These are phyloP conservation scores for Boletus reticuloceps DNA, from an alignment of 768 basidiomycete species.

Conservation along the genomic window DNA sequence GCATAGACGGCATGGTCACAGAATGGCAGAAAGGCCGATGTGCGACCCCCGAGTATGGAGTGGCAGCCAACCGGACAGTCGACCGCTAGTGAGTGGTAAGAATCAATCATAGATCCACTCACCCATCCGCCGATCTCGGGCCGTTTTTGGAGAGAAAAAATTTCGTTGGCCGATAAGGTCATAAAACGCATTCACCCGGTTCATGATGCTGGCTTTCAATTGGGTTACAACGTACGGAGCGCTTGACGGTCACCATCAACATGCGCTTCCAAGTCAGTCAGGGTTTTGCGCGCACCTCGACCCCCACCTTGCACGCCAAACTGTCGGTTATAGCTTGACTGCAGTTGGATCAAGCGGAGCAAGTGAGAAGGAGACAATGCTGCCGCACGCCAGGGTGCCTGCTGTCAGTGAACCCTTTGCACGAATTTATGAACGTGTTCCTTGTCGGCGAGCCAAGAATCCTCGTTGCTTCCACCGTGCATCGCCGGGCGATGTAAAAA, in stretches of 20 bases:
- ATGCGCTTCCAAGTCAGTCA: conserved; percentile 1
- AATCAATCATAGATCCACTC: neutral
- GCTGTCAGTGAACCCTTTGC: neutral
- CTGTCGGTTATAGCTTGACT: neutral
- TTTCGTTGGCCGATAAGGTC: conserved; percentile 3
- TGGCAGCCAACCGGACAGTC: neutral
- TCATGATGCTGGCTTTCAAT: neutral
- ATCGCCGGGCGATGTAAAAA: neutral
- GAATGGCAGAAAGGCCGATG: conserved; percentile 1
- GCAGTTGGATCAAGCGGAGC: neutral
- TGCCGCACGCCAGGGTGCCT: neutral
- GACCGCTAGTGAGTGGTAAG: neutral
- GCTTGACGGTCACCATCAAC: conserved; percentile 2
- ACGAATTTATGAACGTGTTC: neutral
- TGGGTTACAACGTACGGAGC: neutral
- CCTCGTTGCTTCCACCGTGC: neutral
- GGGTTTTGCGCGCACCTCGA: neutral
- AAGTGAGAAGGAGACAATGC: neutral
- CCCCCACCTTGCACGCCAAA: neutral
- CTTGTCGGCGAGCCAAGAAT: neutral
- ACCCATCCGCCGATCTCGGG: conserved; percentile 1
- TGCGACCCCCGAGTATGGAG: neutral
- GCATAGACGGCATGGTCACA: neutral
- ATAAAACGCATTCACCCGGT: neutral
- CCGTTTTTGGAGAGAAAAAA: neutral